Conservation (phyloP, 1,284 basidiomycete genomes). For the Apiotrichum laibachii region DNA sequence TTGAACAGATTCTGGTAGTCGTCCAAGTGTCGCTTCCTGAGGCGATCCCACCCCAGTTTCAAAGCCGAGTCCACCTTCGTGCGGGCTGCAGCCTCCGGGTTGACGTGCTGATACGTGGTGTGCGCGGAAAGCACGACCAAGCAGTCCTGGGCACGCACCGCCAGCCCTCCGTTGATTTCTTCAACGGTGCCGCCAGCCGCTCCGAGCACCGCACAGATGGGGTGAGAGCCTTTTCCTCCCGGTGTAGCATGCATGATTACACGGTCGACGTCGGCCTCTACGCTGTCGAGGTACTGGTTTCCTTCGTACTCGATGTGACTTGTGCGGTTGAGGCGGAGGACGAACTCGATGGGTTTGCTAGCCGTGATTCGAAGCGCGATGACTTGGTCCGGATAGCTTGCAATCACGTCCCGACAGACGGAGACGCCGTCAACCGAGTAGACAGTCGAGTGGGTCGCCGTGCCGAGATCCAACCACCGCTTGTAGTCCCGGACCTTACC, state of each 20-base stretch:
- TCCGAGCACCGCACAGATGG: neutral
- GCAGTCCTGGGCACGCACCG: neutral
- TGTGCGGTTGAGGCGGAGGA: neutral
- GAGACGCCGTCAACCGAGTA: neutral
- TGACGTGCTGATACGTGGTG: neutral
- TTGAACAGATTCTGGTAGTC: neutral
- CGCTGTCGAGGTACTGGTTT: neutral
- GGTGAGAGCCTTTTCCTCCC: neutral
- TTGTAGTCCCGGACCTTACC: neutral
- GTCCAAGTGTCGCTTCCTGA: neutral
- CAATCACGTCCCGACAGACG: neutral
- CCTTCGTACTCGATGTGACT: neutral
- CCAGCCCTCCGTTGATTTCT: neutral
- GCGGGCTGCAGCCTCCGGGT: neutral
- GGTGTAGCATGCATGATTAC: neutral
- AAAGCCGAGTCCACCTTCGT: neutral
- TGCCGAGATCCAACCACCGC: neutral
- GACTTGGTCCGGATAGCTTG: neutral
- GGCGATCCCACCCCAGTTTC: neutral
- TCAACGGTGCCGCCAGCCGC: neutral
- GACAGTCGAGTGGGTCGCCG: neutral
- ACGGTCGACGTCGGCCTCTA: neutral
- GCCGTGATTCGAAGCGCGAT: neutral
- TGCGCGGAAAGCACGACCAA: neutral
- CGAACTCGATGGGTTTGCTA: neutral